phyloP scores from a whole-genome alignment of 2,329 filamentous ascomycete genomes.

The Fusarium agapanthi region DNA sequence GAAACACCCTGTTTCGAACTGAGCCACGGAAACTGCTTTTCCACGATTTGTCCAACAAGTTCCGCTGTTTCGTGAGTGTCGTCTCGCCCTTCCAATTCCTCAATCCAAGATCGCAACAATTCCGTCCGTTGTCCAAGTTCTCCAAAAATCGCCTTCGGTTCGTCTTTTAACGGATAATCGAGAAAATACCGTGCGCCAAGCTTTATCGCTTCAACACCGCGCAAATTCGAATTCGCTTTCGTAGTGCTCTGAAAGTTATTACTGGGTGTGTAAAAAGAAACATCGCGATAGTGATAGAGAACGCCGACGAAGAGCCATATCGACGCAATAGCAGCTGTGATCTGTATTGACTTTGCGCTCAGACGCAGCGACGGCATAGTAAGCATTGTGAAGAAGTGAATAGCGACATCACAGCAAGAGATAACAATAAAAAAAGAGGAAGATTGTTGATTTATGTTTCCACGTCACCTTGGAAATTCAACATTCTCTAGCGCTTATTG shows the following conservation, averaged over 20 bases:
- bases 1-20: neutral
- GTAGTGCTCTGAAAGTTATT: neutral
- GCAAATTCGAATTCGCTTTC: neutral
- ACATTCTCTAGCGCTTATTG: neutral
- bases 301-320: constrained; percentile 21
- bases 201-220: neutral
- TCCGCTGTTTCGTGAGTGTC: constrained; percentile 1
- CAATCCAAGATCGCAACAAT: constrained; percentile 27
- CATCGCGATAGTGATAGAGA: constrained; percentile 9
- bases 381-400: constrained; percentile 1
- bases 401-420: neutral
- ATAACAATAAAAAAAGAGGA: neutral
- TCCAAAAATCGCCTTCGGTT: constrained; percentile 46
- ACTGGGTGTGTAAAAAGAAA: neutral
- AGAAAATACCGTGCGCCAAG: constrained; percentile 38
- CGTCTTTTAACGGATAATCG: constrained; percentile 42
- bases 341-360: constrained; percentile 12
- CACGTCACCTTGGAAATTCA: neutral
- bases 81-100: constrained; percentile 5
- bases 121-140: constrained; percentile 44
- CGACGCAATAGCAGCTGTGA: constrained; percentile 6
- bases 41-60: neutral
- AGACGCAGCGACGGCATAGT: constrained; percentile 4
- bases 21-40: constrained; percentile 42
- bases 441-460: neutral